A percentile compares a stretch with the other conserved stretches of the same genome.
Evolutionary conservation across 148 eudicot species (phyloP).

Genomic region (Fagopyrum homotropicum): DNA sequence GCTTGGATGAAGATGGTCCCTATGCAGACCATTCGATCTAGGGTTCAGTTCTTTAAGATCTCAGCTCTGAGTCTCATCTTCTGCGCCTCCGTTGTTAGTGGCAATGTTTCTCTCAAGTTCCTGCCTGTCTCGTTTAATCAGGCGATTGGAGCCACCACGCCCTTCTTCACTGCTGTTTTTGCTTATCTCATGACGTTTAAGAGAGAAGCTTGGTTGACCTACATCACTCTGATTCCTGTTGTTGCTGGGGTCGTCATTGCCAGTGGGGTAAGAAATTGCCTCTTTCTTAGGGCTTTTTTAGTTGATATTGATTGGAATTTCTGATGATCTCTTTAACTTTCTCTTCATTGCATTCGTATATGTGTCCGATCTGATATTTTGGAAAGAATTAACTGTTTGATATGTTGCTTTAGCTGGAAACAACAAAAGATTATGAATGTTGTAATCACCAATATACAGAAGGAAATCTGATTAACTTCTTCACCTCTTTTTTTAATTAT

Average conservation of each 20-base stretch:
- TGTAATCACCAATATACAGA: too few relatives aligned
- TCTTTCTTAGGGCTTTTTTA: neutral
- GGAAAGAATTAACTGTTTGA: too few relatives aligned
- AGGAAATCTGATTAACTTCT: neutral
- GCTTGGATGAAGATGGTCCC: slow-evolving; percentile 23
- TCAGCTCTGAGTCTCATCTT: slow-evolving; percentile 22
- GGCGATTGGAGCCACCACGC: slow-evolving; percentile 25
- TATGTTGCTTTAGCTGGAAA: neutral
- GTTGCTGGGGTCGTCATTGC: slow-evolving; percentile 25
- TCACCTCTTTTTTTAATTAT: neutral
- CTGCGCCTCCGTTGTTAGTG: slow-evolving; percentile 23
- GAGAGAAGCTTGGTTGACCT: slow-evolving; percentile 25
- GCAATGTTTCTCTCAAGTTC: slow-evolving; percentile 21
- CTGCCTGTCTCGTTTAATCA: slow-evolving; percentile 25
- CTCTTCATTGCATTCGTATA: neutral
- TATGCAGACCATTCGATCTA: slow-evolving; percentile 14
- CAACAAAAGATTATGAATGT: neutral
- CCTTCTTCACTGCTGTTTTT: slow-evolving; percentile 23
- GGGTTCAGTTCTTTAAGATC: slow-evolving; percentile 21
- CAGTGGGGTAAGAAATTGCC: slow-evolving; percentile 17
- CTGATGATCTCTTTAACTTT: neutral
- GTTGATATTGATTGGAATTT: neutral
- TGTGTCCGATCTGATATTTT: too few relatives aligned
- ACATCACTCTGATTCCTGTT: slow-evolving; percentile 21
- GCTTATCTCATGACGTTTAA: slow-evolving; percentile 20